Evolutionary conservation across 371 early-diverging fungal genomes (phyloP), one percentile per base, ranked within the genome.

Genomic region (Mucor plumbeus): DNA sequence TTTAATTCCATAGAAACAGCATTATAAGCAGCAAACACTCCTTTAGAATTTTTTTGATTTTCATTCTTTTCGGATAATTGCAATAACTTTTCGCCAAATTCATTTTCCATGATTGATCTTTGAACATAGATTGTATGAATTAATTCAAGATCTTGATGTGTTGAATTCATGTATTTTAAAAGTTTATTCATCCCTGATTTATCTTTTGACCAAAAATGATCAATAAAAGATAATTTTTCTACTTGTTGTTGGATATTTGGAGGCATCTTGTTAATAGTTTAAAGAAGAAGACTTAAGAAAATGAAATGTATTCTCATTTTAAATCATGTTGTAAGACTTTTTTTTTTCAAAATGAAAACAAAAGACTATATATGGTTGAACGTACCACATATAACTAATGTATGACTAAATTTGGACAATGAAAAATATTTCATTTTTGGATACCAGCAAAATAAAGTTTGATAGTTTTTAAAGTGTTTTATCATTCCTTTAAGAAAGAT

Each of bases 161-260:
- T 65, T 0, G 71, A 47, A 1, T 76, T 54, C 4, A 80, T 71
- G 39, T 72, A 68, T 14, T 61, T 57, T 8, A 73, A 44, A 34
- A 80, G 53, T 4, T 58, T 44, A 10, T 60, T 48, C 67, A 67
- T 62, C 15, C 72, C 69, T 3, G 69, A 56, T 31, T 64, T 60
- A 57, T 64, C 62, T 41, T 61, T 63, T n/a, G 67, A 76, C 82
- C 81, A 81, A 68, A 81, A 78, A 50, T 65, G 56, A 35, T 67
- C 41, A 8, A 56, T 48, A 59, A 72, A 76, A 10, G 71, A 66
- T n/a, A 40, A 17, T 34, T 13, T 31, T 8, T 59, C 61, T 11
- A 55, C 63, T 54, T 35, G 6, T 26, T 33, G 44, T 48, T 69
- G 66, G 6, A 56, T 35, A 14, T 72, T 64, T 5, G 71, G 67